phyloP scores from a whole-genome alignment of 305 asterid genomes.

The Solanum hybrid region DNA sequence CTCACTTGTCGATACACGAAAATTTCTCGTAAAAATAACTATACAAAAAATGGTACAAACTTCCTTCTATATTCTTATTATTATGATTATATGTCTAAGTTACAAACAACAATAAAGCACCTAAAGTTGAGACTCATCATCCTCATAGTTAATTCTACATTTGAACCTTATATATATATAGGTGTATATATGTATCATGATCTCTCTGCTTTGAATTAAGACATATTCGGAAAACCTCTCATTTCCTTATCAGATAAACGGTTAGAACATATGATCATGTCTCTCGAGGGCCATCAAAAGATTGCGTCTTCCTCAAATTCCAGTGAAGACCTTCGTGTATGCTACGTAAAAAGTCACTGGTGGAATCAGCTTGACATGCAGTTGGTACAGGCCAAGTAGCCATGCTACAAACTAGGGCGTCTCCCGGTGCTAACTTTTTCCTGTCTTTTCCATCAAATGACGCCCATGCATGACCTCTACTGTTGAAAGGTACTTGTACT shows the following conservation, averaged over 20 bases:
- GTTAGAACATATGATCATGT: slow-evolving; percentile 2
- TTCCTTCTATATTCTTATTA: neutral
- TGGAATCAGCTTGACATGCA: slow-evolving; percentile 76
- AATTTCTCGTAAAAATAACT: neutral
- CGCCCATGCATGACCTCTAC: slow-evolving; percentile 96
- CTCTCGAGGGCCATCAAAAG: slow-evolving; percentile 77
- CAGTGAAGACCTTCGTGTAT: slow-evolving; percentile 96
- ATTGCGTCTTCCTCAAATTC: slow-evolving; percentile 88
- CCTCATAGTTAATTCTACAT: neutral
- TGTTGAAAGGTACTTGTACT: slow-evolving; percentile 80
- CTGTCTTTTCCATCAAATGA: slow-evolving; percentile 94
- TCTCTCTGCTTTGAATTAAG: neutral
- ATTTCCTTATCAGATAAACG: neutral
- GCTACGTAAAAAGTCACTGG: slow-evolving; percentile 75
- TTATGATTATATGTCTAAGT: neutral
- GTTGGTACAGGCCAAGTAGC: slow-evolving; percentile 99
- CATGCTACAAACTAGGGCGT: slow-evolving; percentile 94
- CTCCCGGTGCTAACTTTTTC: slow-evolving; percentile 76
- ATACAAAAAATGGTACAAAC: neutral
- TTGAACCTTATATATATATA: neutral
- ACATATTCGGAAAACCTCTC: neutral
- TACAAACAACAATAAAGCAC: neutral
- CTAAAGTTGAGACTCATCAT: neutral
- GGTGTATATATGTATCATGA: neutral
- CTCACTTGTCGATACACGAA: neutral